Percentiles rank a stretch among this genome's conserved stretches.
Evolutionary conservation across 352 stramenopile genomes (phyloP).

Genomic region (Phytophthora uliginosa): DNA sequence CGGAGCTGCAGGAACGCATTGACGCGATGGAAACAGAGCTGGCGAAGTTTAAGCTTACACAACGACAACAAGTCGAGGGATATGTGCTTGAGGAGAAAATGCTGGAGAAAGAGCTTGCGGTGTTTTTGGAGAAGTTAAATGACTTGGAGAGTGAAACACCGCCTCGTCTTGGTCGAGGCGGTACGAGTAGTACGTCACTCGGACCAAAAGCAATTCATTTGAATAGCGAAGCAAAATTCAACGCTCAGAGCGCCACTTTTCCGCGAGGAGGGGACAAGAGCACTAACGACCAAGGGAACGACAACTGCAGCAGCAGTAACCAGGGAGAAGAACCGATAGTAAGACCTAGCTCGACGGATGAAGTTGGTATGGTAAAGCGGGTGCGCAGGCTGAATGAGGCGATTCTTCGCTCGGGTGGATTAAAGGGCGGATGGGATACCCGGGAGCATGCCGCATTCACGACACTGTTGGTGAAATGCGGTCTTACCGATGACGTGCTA

Average conservation of each 20-base stretch:
- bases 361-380: constrained; percentile 51
- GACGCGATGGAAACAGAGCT: constrained; percentile 60
- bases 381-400: constrained; percentile 64
- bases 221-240: constrained; percentile 11
- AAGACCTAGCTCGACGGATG: constrained; percentile 17
- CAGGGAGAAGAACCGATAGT: constrained; percentile 13
- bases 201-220: constrained; percentile 4
- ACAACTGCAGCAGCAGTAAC: constrained; percentile 1
- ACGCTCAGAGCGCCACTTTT: not conserved
- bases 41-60: constrained; percentile 41
- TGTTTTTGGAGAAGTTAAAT: constrained; percentile 54
- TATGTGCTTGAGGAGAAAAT: constrained; percentile 68
- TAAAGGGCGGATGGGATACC: constrained; percentile 69
- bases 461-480: constrained; percentile 50
- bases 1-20: constrained; percentile 64
- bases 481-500: constrained; percentile 56
- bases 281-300: not conserved
- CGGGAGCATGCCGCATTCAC: constrained; percentile 63
- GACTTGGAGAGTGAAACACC: constrained; percentile 42
- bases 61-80: constrained; percentile 53
- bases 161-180: constrained; percentile 4
- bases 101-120: constrained; percentile 60
- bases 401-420: constrained; percentile 63
- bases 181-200: not conserved
- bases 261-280: constrained; percentile 8